Evolutionary conservation across 2,329 filamentous ascomycete species (phyloP), one percentile per base, ranked within the genome.

Genomic region (Penicillium sp.): DNA sequence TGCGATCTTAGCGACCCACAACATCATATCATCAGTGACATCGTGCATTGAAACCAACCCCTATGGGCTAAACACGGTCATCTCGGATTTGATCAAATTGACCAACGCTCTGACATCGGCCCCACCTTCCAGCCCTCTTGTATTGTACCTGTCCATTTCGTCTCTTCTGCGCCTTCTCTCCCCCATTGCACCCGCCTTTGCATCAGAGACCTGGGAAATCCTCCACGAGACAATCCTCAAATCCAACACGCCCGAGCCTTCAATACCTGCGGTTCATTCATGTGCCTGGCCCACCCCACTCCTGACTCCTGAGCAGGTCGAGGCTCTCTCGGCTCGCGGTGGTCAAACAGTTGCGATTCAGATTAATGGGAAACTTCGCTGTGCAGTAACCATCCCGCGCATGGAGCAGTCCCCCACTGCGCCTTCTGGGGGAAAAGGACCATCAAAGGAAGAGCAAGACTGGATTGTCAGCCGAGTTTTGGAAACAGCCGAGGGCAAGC

Each of bases 31-130:
- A 3, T 84, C 79, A 5, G 81, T 90, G 47, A 86, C 83, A 0
- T 71, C 76, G 5, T 84, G 86, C 2, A 84, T 90, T 60, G 76
- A 83, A 24, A 78, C 80, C 43, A 80, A 83, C 48, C 82, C 89
- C 1, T 86, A 90, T 64, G 78, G 85, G 1, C 76, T 95, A 45
- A 95, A 95, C 70, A 94, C 88, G 0, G 77, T 88, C 7, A 79
- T 95, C 13, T 93, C 88, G 1, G 85, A 91, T 60, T 75, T 95
- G 11, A 95, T 89, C 78, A 82, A 80, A 37, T 75, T 95, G 12
- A 90, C 88, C 4, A 95, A 95, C 64, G 68, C 74, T 1, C 70
- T 90, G 11, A 66, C 76, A 29, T 76, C 76, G 3, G 69, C 75
- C 11, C 54, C 66, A 1, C 51, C 67, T 2, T 68, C 68, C 3